Evolutionary conservation across 192 early-diverging fungal species (phyloP), one percentile per base, ranked within the genome.

Genomic region (Ambispora gerdemannii): DNA sequence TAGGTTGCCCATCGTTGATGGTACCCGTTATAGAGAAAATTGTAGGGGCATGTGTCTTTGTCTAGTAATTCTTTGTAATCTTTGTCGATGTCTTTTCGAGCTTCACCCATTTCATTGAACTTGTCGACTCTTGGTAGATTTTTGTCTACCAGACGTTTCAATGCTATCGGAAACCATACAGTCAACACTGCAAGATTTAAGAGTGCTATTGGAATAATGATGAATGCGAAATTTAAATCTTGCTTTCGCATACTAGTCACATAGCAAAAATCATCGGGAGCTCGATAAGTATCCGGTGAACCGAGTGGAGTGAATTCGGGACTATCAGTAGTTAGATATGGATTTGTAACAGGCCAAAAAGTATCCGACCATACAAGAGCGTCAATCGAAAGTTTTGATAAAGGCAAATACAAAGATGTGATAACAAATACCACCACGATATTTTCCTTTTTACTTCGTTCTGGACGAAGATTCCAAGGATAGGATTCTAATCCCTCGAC

Each of bases 1-100:
- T 87, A 83, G 2, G 73, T 77, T 13, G 83, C 81, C 63, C 81
- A 78, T 50, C 75, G 73, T 24, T 74, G 50, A 34, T 65, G 70
- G 47, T 80, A 80, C 4, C 78, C 75, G 38, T 77, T 82, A 67
- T 87, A 89, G 30, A 89, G 53, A 49, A 86, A 86, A 20, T 86
- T 84, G 72, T 82, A 85, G 33, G 87, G 84, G 50, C 74, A 76
- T 8, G 82, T 81, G 34, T 86, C 85, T 0, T 76, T 55, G 33
- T 88, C 83, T 74, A 86, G 68, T n/a, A 82, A 72, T 0, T 79
- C 74, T 33, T 75, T 75, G 60, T 78, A 76, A 38, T 81, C 79
- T 35, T 77, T 76, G 31, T 72, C 72, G 60, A 50, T 33, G 38
- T 76, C 72, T 19, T 64, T 35, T 11, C 76, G 56, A 2, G 64